A percentile compares a stretch with the other conserved stretches of the same genome.
phyloP scores from a whole-genome alignment of 306 rosid genomes.

The Inga laurina region DNA sequence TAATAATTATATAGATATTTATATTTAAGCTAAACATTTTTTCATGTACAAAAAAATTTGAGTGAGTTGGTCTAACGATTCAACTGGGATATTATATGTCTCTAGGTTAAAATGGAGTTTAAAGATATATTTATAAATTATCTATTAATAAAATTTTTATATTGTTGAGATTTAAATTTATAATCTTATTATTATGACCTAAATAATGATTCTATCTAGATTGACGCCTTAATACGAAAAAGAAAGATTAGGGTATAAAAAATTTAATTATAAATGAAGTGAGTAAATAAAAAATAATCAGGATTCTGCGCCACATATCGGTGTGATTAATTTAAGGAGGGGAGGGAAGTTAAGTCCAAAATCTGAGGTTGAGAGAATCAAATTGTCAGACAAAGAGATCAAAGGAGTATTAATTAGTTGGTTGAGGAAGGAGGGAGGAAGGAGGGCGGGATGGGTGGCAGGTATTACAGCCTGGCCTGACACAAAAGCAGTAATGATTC shows the following conservation, averaged over 20 bases:
- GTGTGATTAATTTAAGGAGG: neutral
- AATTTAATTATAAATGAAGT: neutral
- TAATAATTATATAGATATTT: no score
- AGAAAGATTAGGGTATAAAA: neutral
- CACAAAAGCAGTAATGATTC: slow-evolving; percentile 74
- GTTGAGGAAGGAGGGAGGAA: slow-evolving; percentile 7
- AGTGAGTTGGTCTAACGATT: no score
- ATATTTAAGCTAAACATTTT: no score
- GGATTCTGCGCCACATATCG: neutral
- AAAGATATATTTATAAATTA: no score
- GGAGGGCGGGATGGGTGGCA: slow-evolving; percentile 39
- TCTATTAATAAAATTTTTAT: no score
- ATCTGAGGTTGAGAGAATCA: neutral
- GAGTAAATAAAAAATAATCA: neutral
- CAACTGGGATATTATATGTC: no score
- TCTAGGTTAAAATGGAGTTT: no score
- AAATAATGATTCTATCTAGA: no score
- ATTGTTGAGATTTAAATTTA: no score
- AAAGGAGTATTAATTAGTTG: neutral
- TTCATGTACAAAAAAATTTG: no score
- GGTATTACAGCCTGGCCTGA: slow-evolving; percentile 85
- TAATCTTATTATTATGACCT: no score
- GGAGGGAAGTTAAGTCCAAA: neutral
- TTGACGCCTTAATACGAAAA: no score
- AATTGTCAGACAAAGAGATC: neutral